A percentile compares a stretch with the other conserved stretches of the same genome.
phyloP scores from a whole-genome alignment of 805 yeast species.

The Myxozyma lipomycoides region DNA sequence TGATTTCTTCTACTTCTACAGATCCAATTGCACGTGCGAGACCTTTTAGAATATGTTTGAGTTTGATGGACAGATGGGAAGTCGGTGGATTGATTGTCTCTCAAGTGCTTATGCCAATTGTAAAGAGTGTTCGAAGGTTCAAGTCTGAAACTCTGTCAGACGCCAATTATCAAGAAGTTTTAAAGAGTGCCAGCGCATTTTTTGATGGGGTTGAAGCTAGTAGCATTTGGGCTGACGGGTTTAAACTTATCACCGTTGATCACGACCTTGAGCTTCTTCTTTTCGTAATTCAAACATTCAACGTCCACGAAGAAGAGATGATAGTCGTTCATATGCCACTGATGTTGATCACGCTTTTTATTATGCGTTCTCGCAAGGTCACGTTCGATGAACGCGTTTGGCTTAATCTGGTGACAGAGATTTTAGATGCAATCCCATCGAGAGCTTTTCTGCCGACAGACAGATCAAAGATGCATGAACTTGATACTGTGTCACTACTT shows the following conservation, averaged over 20 bases:
- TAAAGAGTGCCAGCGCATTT: slow-evolving; percentile 60
- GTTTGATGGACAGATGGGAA: slow-evolving; percentile 93
- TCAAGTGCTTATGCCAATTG: slow-evolving; percentile 58
- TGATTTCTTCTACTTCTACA: slow-evolving; percentile 38
- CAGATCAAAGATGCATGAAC: slow-evolving; percentile 37
- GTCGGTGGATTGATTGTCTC: slow-evolving; percentile 76
- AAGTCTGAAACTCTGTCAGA: slow-evolving; percentile 30
- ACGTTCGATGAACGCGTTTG: slow-evolving; percentile 32
- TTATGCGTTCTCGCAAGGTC: slow-evolving; percentile 7
- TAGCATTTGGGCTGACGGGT: slow-evolving; percentile 68
- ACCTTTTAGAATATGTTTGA: slow-evolving; percentile 61
- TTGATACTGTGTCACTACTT: slow-evolving; percentile 30
- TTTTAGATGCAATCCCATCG: slow-evolving; percentile 58
- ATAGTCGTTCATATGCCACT: slow-evolving; percentile 70
- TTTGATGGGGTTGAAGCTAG: slow-evolving; percentile 84
- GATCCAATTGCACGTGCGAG: slow-evolving; percentile 41
- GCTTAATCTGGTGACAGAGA: slow-evolving; percentile 41
- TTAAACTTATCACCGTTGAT: slow-evolving; percentile 40
- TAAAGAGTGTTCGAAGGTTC: slow-evolving; percentile 46
- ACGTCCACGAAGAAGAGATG: slow-evolving; percentile 86
- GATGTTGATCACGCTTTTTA: slow-evolving; percentile 43
- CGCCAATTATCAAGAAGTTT: slow-evolving; percentile 43
- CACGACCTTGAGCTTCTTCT: slow-evolving; percentile 47
- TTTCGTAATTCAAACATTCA: slow-evolving; percentile 61
- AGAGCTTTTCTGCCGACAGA: slow-evolving; percentile 57